phyloP scores from a whole-genome alignment of 2,329 filamentous ascomycete species.

The Cadophora sp. region DNA sequence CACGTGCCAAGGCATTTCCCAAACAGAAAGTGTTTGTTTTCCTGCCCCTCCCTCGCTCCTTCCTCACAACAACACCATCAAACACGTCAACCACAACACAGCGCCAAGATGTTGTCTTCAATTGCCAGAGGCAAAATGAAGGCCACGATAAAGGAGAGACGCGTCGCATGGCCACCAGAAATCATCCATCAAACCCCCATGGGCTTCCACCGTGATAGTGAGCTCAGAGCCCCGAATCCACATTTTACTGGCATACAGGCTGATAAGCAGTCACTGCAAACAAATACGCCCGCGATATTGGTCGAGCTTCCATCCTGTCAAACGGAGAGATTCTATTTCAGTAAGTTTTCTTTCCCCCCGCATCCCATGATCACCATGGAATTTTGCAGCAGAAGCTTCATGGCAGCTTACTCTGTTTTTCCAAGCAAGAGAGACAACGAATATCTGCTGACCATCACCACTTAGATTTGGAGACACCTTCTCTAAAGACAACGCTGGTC shows the following conservation, averaged over 20 bases:
- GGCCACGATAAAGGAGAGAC: not conserved
- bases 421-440: no score
- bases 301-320: constrained; percentile 27
- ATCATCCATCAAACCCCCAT: constrained; percentile 23
- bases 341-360: not conserved
- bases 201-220: constrained; percentile 30
- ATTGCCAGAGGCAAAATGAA: not conserved
- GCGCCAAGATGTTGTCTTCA: not conserved
- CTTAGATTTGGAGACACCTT: constrained; percentile 36
- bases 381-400: not conserved
- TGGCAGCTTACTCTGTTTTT: not conserved
- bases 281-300: constrained; percentile 31
- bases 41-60: not conserved
- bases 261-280: constrained; percentile 29
- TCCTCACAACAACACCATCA: constrained; percentile 1
- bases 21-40: not conserved
- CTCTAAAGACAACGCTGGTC: constrained; percentile 24
- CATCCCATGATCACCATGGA: not conserved
- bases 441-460: not conserved
- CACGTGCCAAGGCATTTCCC: not conserved
- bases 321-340: constrained; percentile 30
- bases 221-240: not conserved
- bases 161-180: constrained; percentile 19
- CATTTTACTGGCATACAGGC: not conserved
- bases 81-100: not conserved